Evolutionary conservation across 345 rosid genomes (phyloP), one percentile per base, ranked within the genome.

Genomic region (Populus deltoides): DNA sequence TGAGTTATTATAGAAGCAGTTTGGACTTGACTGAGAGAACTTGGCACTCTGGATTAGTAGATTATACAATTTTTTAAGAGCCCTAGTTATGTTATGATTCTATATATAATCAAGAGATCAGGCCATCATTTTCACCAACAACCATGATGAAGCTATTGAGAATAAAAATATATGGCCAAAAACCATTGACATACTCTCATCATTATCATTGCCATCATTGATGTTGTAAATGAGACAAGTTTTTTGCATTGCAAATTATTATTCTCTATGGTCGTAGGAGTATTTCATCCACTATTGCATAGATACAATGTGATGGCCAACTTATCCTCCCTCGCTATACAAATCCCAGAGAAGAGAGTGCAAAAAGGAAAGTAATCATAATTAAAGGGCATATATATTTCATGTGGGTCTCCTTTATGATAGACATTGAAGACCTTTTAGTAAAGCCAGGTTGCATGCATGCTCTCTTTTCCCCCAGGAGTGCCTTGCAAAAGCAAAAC

Each of bases 111-210:
- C 67, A 61, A 27, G 47, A 68, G 12, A 49, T n/a, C n/a, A n/a
- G 36, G 53, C 36, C 45, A 81, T 78, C 78, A 70, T 75, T 71
- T 15, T 75, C 79, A 71, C 71, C 79, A 79, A 78, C 71, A 84
- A 81, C 74, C 70, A 81, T 76, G 84, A 53, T 72, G 29, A 72
- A 74, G 38, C 66, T 68, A 16, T 33, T 16, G 51, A 55, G 73
- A 62, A 31, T 67, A 63, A 43, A 51, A 36, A 63, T 33, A 68
- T 45, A 31, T 15, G n/a, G 13, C 66, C 78, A 51, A 61, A 72
- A 67, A 17, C 36, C 51, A 18, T 55, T 33, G 25, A 11, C 24
- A 39, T 38, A 12, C 17, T 33, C 5, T 22, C 57, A 81, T 79
- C 71, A 70, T 81, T 69, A 81, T 79, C 71, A 70, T 81, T 69